Percentiles rank a stretch among this genome's conserved stretches.
These are phyloP conservation scores for Pezicula carpinea DNA, from an alignment of 2,329 filamentous ascomycete genomes.

Conservation along the genomic window DNA sequence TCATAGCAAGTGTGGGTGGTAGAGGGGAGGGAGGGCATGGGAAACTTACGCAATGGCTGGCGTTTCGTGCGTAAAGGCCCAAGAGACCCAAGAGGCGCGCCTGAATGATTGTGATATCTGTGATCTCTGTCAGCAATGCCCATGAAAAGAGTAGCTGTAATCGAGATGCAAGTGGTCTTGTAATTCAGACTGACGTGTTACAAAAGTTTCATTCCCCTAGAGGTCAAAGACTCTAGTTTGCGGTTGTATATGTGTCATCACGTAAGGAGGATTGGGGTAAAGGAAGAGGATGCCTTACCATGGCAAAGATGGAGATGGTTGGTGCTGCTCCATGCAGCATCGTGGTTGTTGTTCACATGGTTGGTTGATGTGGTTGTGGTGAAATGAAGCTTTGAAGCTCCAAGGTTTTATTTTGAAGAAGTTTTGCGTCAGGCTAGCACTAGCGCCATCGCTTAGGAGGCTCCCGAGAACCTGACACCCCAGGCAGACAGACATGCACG, in stretches of 20 bases:
- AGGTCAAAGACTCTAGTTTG: conserved; percentile 99
- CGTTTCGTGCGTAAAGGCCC: not conserved
- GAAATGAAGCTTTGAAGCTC: conserved; percentile 13
- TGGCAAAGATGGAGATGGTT: not conserved
- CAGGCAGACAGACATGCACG: not conserved
- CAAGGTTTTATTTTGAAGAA: conserved; percentile 47
- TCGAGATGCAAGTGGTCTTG: not conserved
- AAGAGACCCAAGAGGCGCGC: not conserved
- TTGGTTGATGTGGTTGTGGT: conserved; percentile 7
- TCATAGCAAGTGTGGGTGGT: conserved; percentile 25
- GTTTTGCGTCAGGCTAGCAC: conserved; percentile 17
- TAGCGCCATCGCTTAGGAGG: conserved; percentile 28
- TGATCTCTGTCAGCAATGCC: not conserved
- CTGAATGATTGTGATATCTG: not conserved
- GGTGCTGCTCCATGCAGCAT: conserved; percentile 13
- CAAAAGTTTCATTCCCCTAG: conserved; percentile 75
- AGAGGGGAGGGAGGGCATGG: conserved; percentile 20
- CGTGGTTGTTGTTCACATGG: conserved; percentile 16
- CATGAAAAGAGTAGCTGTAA: not conserved
- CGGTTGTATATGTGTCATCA: conserved; percentile 83
- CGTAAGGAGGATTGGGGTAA: conserved; percentile 32
- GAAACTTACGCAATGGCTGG: not conserved
- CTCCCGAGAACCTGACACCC: not conserved
- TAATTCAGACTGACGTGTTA: conserved; percentile 89
- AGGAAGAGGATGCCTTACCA: conserved; percentile 19